These are phyloP conservation scores for Russula abietina DNA, from an alignment of 768 basidiomycete species.

Conservation along the genomic window DNA sequence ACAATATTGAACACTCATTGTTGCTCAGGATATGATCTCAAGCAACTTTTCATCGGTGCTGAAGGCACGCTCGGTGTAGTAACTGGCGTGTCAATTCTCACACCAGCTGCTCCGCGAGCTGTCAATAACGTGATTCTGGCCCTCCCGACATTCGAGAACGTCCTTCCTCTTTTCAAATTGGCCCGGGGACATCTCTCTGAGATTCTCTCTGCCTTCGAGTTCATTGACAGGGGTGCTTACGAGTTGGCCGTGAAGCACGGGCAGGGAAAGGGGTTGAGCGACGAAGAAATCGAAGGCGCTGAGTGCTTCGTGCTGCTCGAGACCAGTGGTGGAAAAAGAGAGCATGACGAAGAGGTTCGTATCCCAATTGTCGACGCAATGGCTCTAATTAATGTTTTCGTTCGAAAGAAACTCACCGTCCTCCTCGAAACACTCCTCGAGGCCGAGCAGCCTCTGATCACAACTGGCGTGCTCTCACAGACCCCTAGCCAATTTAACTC, in stretches of 20 bases:
- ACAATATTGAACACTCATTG: constrained; percentile 29
- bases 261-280: constrained; percentile 67
- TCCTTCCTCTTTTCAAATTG: constrained; percentile 77
- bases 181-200: constrained; percentile 83
- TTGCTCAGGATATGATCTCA: constrained; percentile 77
- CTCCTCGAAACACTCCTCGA: constrained; percentile 75
- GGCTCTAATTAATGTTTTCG: constrained; percentile 3
- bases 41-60: constrained; percentile 96
- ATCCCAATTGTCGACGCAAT: constrained; percentile 9
- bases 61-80: constrained; percentile 96
- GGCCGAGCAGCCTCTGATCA: constrained; percentile 68
- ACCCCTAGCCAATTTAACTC: constrained; percentile 83
- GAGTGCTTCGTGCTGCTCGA: constrained; percentile 90
- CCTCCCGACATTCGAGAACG: constrained; percentile 78
- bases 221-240: constrained; percentile 82
- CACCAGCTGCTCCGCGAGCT: constrained; percentile 74
- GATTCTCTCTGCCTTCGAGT: constrained; percentile 96
- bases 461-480: constrained; percentile 88
- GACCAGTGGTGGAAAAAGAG: constrained; percentile 86
- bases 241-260: constrained; percentile 80
- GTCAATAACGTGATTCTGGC: constrained; percentile 91
- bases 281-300: constrained; percentile 69
- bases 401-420: constrained; percentile 69
- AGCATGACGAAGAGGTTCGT: constrained; percentile 87
- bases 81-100: constrained; percentile 91